Evolutionary conservation across 805 yeast species (phyloP).

Genomic region (Cyberlindnera subsufficiens): DNA sequence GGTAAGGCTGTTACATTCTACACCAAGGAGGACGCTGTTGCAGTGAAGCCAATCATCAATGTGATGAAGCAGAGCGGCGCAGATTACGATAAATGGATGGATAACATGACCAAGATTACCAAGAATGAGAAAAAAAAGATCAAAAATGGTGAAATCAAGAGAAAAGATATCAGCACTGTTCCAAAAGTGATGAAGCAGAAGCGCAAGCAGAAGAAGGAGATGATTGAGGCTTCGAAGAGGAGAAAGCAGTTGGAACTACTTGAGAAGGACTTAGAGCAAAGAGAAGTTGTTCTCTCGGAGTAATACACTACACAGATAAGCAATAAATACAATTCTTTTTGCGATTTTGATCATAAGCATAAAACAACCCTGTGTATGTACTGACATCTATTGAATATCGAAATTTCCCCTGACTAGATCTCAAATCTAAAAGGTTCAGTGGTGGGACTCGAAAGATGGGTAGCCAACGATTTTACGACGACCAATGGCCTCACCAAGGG

Average conservation of each 20-base stretch:
- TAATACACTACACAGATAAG: not conserved
- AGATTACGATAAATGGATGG: constrained; percentile 76
- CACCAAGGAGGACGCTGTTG: constrained; percentile 79
- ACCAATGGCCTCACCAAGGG: constrained; percentile 94
- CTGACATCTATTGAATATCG: not conserved
- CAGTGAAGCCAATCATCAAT: constrained; percentile 78
- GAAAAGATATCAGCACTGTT: constrained; percentile 80
- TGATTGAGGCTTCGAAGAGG: constrained; percentile 72
- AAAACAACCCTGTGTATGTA: constrained; percentile 1
- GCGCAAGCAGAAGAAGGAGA: constrained; percentile 55
- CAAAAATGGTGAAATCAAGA: constrained; percentile 50
- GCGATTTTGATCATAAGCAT: constrained; percentile 4
- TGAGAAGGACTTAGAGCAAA: constrained; percentile 1
- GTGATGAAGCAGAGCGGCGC: constrained; percentile 94
- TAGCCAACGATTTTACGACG: constrained; percentile 93
- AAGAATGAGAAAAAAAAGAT: constrained; percentile 57
- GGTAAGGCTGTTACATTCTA: constrained; percentile 91
- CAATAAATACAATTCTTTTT: not conserved
- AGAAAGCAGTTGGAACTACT: constrained; percentile 29
- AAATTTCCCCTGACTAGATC: not conserved
- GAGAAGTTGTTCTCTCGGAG: constrained; percentile 5
- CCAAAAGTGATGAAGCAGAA: constrained; percentile 63
- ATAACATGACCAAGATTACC: constrained; percentile 56
- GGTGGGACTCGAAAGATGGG: constrained; percentile 48
- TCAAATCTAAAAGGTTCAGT: constrained; percentile 5